Evolutionary conservation across 2,329 filamentous ascomycete species (phyloP), one percentile per base, ranked within the genome.

Genomic region (Botrytis deweyae): DNA sequence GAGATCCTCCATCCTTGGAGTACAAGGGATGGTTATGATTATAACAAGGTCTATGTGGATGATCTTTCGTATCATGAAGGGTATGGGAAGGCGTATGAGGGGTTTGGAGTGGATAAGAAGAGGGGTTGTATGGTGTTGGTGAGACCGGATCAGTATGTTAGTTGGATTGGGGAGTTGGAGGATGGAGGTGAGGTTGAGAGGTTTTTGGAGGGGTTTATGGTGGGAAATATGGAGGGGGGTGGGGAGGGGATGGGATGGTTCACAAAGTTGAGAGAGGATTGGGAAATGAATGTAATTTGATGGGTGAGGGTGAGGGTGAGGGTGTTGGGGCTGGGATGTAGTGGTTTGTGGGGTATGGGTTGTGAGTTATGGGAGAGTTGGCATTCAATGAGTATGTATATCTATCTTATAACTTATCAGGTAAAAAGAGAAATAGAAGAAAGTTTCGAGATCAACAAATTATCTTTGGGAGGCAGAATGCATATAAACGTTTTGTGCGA

Each of bases 131-230:
- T 89, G 6, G 86, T 92, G 0, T 82, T 90, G 1, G 83, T 90
- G 2, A 81, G 92, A 67, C 92, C 91, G 3, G 92, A 93, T 83
- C 89, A 91, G 79, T 90, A 93, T 81, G 87, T 93, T 46, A 86
- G 83, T 0, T 83, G 81, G 61, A 75, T 83, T 3, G 76, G 78
- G 7, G 75, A 79, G 70, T 77, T 87, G 33, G 83, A 83, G 8
- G 80, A 80, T 73, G 52, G 61, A n/a, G 55, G 58, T 16, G 71
- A 73, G 6, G 70, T 76, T 70, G 72, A 74, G 49, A 68, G 20
- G 10, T 76, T 76, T 44, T 76, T 76, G 44, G 49, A 46, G 5
- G 74, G 74, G 5, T 77, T 77, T 38, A 77, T 78, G 76, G 40
- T 33, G 10, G 42, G 22, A 9, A 16, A 33, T 10, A 8, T 18